Conservation (phyloP, 2,329 filamentous ascomycete species). For the Dactylellina cionopaga region DNA sequence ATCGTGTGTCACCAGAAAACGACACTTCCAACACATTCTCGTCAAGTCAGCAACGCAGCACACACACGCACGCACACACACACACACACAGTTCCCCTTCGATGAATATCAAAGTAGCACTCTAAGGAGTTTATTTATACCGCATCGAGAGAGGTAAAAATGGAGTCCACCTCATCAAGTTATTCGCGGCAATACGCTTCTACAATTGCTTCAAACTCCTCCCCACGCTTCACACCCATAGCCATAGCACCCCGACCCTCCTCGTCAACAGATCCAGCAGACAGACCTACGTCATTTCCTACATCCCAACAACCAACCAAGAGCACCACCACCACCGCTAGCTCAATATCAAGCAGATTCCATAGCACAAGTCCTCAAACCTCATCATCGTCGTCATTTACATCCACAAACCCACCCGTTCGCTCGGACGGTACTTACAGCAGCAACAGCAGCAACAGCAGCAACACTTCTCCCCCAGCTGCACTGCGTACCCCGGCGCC, state of each 20-base stretch:
- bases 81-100: too few relatives aligned
- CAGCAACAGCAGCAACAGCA: too few relatives aligned
- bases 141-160: too few relatives aligned
- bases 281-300: background rate
- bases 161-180: too few relatives aligned
- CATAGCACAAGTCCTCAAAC: conserved; percentile 1
- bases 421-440: too few relatives aligned
- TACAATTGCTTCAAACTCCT: background rate
- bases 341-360: background rate
- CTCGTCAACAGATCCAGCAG: background rate
- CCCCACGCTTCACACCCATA: conserved; percentile 23
- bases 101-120: too few relatives aligned
- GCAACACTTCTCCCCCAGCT: background rate
- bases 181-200: background rate
- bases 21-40: conserved; percentile 29
- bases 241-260: conserved; percentile 26
- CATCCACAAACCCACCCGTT: background rate
- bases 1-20: conserved; percentile 27
- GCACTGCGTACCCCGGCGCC: background rate
- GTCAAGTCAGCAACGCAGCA: too few relatives aligned
- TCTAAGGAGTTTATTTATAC: too few relatives aligned
- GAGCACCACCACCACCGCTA: background rate
- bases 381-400: too few relatives aligned
- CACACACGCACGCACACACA: too few relatives aligned
- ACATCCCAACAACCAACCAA: background rate